Base-by-base conservation (phyloP, 1,139 yeast genomes). In the Hyphopichia burtonii region DNA sequence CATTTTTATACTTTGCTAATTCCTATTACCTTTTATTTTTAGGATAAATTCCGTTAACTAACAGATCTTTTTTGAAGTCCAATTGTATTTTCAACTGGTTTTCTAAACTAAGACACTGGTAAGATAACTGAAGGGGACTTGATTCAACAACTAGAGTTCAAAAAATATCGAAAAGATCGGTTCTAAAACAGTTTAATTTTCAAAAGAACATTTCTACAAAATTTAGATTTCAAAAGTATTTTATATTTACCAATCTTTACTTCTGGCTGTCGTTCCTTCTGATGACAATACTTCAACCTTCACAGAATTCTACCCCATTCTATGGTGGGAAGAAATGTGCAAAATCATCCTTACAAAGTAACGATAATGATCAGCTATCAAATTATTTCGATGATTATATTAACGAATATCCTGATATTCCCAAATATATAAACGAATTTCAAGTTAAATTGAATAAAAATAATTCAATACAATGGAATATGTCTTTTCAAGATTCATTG, bases 341-440 rank as follows among this genome's bases (percentile, higher is more conserved):
- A 7, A 31, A 17, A 18, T 3, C 22, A 6, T 16, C 22, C 3
- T 12, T n/a, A 8, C 32, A 20, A n/a, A 39, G 41, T 10, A 48
- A 49, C 12, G 38, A 33, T 14, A 35, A 22, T 17, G 34, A 30
- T 35, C 32, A 23, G 8, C 14, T 36, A 15, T 28, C 31, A 36
- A 25, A 25, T 12, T n/a, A 28, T 33, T 41, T 31, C 22, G 38
- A 50, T 10, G 39, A 43, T n/a, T 41, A 33, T 22, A 42, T 41
- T 14, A 37, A 43, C 30, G 53, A 51, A 15, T 48, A 48, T 36
- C 45, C 46, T 0, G 54, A 49, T 16, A 52, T 53, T 27, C 38
- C 41, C 19, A 46, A 44, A 16, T 50, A 48, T 32, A 25, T 53
- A 37, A 44, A 47, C 18, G 55, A 52, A 38, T 56, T 56, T 36